phyloP scores from a whole-genome alignment of 2,329 filamentous ascomycete species.

The Thelonectria olida region DNA sequence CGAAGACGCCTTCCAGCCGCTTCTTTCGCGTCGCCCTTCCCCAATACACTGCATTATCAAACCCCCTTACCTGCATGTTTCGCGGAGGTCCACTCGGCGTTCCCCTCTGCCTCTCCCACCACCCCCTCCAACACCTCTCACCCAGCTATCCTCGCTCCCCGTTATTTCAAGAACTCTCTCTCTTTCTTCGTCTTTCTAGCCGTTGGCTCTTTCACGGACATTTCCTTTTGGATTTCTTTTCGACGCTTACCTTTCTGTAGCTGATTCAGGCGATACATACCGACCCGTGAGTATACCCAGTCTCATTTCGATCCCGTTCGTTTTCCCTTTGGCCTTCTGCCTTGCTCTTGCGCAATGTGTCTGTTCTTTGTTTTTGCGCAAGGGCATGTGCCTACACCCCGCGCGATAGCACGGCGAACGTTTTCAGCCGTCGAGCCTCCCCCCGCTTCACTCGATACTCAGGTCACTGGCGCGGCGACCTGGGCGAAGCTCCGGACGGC shows the following conservation, averaged over 20 bases:
- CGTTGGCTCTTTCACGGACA: slow-evolving; percentile 37
- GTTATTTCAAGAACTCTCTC: slow-evolving; percentile 45
- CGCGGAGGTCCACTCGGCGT: slow-evolving; percentile 55
- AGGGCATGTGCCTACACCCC: slow-evolving; percentile 33
- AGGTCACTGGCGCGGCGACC: slow-evolving; percentile 25
- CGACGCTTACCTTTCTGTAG: slow-evolving; percentile 55
- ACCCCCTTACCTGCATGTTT: slow-evolving; percentile 57
- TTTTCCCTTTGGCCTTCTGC: slow-evolving; percentile 12
- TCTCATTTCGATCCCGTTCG: slow-evolving; percentile 24
- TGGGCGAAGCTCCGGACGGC: slow-evolving; percentile 21
- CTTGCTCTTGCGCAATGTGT: slow-evolving; percentile 29
- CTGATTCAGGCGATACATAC: slow-evolving; percentile 69
- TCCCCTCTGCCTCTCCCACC: slow-evolving; percentile 44
- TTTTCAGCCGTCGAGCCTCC: slow-evolving; percentile 25
- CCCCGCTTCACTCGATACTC: slow-evolving; percentile 30
- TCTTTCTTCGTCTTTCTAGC: slow-evolving; percentile 36
- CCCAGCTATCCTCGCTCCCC: slow-evolving; percentile 43
- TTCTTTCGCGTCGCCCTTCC: slow-evolving; percentile 45
- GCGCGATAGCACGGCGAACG: slow-evolving; percentile 29
- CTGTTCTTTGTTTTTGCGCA: slow-evolving; percentile 12
- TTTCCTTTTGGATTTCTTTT: slow-evolving; percentile 36
- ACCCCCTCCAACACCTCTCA: slow-evolving; percentile 47
- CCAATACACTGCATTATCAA: slow-evolving; percentile 46
- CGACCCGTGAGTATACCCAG: slow-evolving; percentile 61
- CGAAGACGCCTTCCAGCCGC: slow-evolving; percentile 40